Conservation (phyloP, 345 rosid species). For the Chamaenerion angustifolium region DNA sequence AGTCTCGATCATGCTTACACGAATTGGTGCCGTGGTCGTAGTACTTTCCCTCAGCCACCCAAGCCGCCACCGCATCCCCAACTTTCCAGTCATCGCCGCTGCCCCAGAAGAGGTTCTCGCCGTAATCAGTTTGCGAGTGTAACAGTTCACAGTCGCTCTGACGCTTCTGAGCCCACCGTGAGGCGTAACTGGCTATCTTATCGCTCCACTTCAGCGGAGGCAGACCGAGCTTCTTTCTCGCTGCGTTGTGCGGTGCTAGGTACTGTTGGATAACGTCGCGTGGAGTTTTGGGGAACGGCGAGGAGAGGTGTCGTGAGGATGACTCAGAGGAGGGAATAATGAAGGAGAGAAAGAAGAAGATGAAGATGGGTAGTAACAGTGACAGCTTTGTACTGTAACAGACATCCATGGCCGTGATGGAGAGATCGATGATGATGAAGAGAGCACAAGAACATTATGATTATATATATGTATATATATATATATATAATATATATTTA, state of each 20-base stretch:
- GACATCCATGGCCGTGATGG: no score
- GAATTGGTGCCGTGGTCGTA: constrained; percentile 4
- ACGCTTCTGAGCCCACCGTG: no score
- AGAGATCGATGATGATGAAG: no score
- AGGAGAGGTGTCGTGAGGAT: constrained; percentile 7
- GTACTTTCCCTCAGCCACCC: constrained; percentile 7
- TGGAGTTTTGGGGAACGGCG: neutral
- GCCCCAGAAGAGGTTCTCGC: constrained; percentile 13
- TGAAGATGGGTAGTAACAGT: constrained; percentile 6
- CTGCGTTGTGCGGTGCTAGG: constrained; percentile 30
- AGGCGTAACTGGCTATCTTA: no score
- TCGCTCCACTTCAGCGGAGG: constrained; percentile 37
- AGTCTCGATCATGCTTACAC: neutral
- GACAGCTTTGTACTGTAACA: no score
- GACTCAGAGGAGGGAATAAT: neutral
- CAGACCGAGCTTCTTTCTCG: constrained; percentile 30
- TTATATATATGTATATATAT: no score
- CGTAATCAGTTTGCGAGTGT: constrained; percentile 3
- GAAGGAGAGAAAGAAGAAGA: constrained; percentile 13
- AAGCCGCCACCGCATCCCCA: constrained; percentile 7
- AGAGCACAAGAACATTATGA: no score
- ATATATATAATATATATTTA: no score
- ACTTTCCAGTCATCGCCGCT: constrained; percentile 6
- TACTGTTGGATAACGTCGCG: constrained; percentile 15
- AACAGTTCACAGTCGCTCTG: constrained; percentile 4